These are phyloP conservation scores for Wallacemonas sp. DNA, from an alignment of 208 protist species.

Conservation along the genomic window DNA sequence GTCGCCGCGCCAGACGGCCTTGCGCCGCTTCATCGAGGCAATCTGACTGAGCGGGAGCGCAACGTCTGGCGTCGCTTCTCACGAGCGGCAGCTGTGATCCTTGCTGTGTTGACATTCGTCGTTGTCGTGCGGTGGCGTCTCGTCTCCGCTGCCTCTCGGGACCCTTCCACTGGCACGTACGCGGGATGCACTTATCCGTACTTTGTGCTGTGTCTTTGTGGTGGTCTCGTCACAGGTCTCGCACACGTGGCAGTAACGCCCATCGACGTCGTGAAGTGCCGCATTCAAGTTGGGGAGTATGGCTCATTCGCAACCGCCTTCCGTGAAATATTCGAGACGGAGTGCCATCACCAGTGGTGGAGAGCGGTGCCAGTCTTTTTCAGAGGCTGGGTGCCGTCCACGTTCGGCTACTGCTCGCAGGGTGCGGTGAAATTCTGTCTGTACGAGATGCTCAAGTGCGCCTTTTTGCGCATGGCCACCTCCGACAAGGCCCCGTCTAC, in stretches of 20 bases:
- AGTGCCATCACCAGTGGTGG: slow-evolving; percentile 27
- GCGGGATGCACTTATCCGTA: slow-evolving; percentile 44
- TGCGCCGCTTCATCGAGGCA: neutral
- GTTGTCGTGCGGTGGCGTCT: slow-evolving; percentile 19
- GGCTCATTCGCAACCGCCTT: slow-evolving; percentile 41
- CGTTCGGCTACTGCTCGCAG: slow-evolving; percentile 64
- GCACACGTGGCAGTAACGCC: slow-evolving; percentile 69
- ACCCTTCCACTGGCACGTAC: slow-evolving; percentile 23
- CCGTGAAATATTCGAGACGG: slow-evolving; percentile 26
- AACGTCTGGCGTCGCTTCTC: neutral
- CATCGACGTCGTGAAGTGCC: slow-evolving; percentile 80
- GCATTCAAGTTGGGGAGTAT: slow-evolving; percentile 82
- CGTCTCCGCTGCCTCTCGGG: slow-evolving; percentile 7
- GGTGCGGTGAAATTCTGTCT: slow-evolving; percentile 72
- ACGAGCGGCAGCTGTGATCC: neutral
- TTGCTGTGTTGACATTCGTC: neutral
- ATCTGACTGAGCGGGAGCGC: neutral
- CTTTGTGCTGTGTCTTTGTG: slow-evolving; percentile 69
- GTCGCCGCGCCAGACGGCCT: neutral
- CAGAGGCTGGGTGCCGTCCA: slow-evolving; percentile 63
- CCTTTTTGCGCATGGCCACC: slow-evolving; percentile 16
- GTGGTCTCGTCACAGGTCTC: slow-evolving; percentile 54
- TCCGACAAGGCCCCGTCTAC: neutral
- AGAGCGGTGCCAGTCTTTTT: slow-evolving; percentile 42
- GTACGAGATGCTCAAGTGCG: slow-evolving; percentile 81